phyloP scores from a whole-genome alignment of 441 rosid genomes.

The Gossypium gossypioides region DNA sequence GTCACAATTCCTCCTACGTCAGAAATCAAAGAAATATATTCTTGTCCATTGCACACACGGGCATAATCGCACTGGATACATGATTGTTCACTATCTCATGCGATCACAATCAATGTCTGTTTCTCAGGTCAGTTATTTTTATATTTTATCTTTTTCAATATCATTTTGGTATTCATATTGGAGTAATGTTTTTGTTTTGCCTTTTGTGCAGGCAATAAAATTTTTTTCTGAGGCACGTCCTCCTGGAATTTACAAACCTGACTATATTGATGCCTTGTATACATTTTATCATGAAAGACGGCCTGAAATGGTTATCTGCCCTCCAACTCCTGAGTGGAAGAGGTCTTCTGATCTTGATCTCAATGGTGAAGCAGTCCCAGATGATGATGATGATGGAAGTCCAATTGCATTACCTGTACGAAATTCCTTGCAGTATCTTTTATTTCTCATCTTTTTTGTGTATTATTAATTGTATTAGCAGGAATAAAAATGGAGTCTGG shows the following conservation, averaged over 20 bases:
- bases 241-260: constrained; percentile 95
- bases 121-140: constrained; percentile 45
- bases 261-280: constrained; percentile 75
- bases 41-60: constrained; percentile 99
- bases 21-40: constrained; percentile 67
- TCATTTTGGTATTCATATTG: background rate
- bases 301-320: constrained; percentile 66
- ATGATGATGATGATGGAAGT: constrained; percentile 80
- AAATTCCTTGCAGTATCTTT: constrained; percentile 14
- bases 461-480: background rate
- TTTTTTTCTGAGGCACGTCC: constrained; percentile 82
- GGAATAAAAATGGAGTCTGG: background rate
- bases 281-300: constrained; percentile 83
- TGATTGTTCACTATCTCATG: constrained; percentile 93
- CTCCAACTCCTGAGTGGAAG: constrained; percentile 96
- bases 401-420: constrained; percentile 56
- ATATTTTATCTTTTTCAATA: background rate
- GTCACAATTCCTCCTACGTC: constrained; percentile 56
- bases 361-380: constrained; percentile 93
- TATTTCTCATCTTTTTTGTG: constrained; percentile 1
- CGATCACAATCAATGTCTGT: constrained; percentile 73
- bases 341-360: constrained; percentile 88
- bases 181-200: constrained; percentile 13
- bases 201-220: constrained; percentile 61
- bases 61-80: constrained; percentile 93